A percentile compares a stretch with the other conserved stretches of the same genome.
These are phyloP conservation scores for Hypocreales sp. DNA, from an alignment of 2,329 filamentous ascomycete species.

Conservation along the genomic window DNA sequence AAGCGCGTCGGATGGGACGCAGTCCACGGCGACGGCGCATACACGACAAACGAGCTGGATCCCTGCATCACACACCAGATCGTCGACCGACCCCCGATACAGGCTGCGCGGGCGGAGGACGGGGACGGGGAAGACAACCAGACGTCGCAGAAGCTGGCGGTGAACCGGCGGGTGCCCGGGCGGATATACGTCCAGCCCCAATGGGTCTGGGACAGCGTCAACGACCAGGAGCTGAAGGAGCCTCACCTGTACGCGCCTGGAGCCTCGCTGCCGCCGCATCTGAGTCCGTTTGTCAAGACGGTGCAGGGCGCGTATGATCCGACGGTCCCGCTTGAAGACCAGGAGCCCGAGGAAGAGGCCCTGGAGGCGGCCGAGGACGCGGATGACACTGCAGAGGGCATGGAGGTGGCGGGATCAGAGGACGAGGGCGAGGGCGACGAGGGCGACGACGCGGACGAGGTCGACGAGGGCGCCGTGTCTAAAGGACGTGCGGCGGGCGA, in stretches of 20 bases:
- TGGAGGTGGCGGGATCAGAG: slow-evolving; percentile 37
- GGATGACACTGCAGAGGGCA: slow-evolving; percentile 44
- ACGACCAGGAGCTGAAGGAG: slow-evolving; percentile 76
- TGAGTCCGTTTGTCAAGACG: slow-evolving; percentile 89
- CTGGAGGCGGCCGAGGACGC: slow-evolving; percentile 48
- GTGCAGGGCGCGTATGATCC: slow-evolving; percentile 85
- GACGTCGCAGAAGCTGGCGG: slow-evolving; percentile 40
- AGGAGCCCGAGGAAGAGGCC: slow-evolving; percentile 76
- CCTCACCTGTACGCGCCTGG: slow-evolving; percentile 84
- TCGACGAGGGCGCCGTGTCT: slow-evolving; percentile 25
- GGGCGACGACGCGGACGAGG: slow-evolving; percentile 28
- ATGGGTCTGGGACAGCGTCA: slow-evolving; percentile 97
- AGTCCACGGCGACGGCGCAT: slow-evolving; percentile 80
- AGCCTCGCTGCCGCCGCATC: slow-evolving; percentile 76
- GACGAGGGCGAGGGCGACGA: slow-evolving; percentile 34
- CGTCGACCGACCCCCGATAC: slow-evolving; percentile 73
- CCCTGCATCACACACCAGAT: slow-evolving; percentile 90
- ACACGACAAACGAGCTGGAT: slow-evolving; percentile 78
- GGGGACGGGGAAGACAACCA: slow-evolving; percentile 42
- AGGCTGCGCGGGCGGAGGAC: slow-evolving; percentile 35
- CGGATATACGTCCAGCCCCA: slow-evolving; percentile 90
- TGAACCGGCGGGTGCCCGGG: slow-evolving; percentile 69
- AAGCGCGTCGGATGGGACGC: slow-evolving; percentile 92
- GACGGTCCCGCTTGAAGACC: slow-evolving; percentile 68
- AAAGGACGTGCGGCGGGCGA: slow-evolving; percentile 30